Evolutionary conservation across 129 eudicot genomes (phyloP).

Genomic region (Mikania micrantha): DNA sequence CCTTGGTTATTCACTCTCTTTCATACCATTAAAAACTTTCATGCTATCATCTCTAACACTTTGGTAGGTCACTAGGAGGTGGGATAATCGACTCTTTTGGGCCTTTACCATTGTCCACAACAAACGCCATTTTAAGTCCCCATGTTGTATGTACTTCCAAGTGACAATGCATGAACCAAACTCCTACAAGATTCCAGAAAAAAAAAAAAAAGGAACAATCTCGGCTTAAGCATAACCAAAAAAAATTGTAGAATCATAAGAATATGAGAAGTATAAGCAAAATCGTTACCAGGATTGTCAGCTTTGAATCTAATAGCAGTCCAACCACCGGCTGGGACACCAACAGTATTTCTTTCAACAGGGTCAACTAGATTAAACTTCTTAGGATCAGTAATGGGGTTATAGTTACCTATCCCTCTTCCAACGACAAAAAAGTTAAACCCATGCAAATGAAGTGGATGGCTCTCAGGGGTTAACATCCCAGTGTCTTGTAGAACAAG

Average conservation of each 20-base stretch:
- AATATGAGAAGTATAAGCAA: background rate
- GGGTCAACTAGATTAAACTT: slow-evolving; percentile 72
- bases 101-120: slow-evolving; percentile 82
- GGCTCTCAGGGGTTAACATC: slow-evolving; percentile 60
- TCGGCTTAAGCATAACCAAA: background rate
- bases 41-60: slow-evolving; percentile 30
- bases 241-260: background rate
- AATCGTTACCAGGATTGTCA: slow-evolving; percentile 69
- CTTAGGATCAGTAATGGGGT: slow-evolving; percentile 48
- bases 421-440: slow-evolving; percentile 72
- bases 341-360: slow-evolving; percentile 72
- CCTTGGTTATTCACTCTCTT: background rate
- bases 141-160: slow-evolving; percentile 81
- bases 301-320: slow-evolving; percentile 76
- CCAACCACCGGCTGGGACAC: slow-evolving; percentile 82
- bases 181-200: slow-evolving; percentile 36
- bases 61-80: slow-evolving; percentile 71
- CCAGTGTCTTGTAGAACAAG: slow-evolving; percentile 69
- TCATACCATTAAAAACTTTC: background rate
- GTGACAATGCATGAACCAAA: slow-evolving; percentile 92
- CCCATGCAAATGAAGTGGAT: slow-evolving; percentile 80
- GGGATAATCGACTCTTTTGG: slow-evolving; percentile 59
- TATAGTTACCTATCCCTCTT: slow-evolving; percentile 62
- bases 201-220: background rate
- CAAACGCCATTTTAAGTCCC: slow-evolving; percentile 92